Evolutionary conservation across 2,329 filamentous ascomycete species (phyloP).

Genomic region (Sclerotinia subarctica): DNA sequence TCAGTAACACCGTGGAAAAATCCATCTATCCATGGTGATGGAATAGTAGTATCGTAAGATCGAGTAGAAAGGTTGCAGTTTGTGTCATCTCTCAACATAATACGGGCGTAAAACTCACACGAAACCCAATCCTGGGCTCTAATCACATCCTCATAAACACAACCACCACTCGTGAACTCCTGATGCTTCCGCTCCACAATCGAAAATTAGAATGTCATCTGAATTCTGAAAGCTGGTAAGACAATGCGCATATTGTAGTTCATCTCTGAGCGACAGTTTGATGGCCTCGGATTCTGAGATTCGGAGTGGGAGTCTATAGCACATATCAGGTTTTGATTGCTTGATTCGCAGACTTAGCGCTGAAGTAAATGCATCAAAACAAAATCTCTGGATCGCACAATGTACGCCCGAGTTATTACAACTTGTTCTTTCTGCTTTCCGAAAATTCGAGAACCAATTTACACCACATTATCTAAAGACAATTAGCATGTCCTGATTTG

Average conservation of each 20-base stretch:
- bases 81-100: neutral
- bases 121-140: slow-evolving; percentile 27
- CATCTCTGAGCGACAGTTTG: slow-evolving; percentile 49
- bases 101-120: neutral
- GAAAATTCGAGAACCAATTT: slow-evolving; percentile 68
- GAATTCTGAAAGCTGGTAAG: slow-evolving; percentile 55
- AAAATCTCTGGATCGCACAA: slow-evolving; percentile 68
- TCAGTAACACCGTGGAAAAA: neutral
- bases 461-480: slow-evolving; percentile 53
- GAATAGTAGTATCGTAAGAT: neutral
- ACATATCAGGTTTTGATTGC: neutral
- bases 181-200: slow-evolving; percentile 53
- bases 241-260: slow-evolving; percentile 55
- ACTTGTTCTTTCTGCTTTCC: slow-evolving; percentile 78
- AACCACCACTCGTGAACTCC: slow-evolving; percentile 51
- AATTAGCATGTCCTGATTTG: neutral
- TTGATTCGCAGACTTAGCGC: slow-evolving; percentile 40
- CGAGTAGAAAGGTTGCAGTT: neutral
- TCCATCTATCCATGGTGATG: neutral
- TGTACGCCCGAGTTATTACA: slow-evolving; percentile 72
- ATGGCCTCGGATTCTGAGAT: slow-evolving; percentile 61
- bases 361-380: slow-evolving; percentile 80
- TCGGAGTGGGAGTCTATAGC: slow-evolving; percentile 49
- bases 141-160: slow-evolving; percentile 42
- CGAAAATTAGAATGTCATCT: slow-evolving; percentile 55